Evolutionary conservation across 2,329 filamentous ascomycete genomes (phyloP).

Genomic region (Alternaria hordeiaustralica): DNA sequence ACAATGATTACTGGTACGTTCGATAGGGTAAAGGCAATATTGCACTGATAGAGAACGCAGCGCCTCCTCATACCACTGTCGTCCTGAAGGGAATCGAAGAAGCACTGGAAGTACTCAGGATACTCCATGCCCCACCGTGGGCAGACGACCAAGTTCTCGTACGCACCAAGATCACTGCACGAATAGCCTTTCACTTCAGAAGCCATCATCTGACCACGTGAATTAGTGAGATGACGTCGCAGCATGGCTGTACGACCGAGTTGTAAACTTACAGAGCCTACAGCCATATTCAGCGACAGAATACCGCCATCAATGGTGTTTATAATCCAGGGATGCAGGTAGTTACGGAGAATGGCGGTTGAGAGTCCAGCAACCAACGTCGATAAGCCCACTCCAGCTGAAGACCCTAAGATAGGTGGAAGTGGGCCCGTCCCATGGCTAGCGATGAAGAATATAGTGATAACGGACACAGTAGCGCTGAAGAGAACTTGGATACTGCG

Average conservation of each 20-base stretch:
- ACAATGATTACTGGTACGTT: not conserved
- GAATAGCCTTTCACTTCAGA: not conserved
- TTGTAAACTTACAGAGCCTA: conserved; percentile 22
- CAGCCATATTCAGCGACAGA: conserved; percentile 21
- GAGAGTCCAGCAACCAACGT: conserved; percentile 10
- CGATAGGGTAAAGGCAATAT: not conserved
- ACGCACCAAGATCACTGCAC: no score
- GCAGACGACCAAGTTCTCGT: no score
- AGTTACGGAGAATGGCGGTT: no score
- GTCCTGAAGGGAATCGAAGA: no score
- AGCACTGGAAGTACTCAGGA: no score
- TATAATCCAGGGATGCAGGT: conserved; percentile 9
- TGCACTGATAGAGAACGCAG: not conserved
- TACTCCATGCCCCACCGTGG: no score
- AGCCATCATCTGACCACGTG: not conserved
- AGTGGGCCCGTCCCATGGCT: no score
- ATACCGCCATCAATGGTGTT: conserved; percentile 22
- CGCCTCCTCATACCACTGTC: no score
- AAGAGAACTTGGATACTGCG: conserved; percentile 26
- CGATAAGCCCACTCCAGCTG: conserved; percentile 19
- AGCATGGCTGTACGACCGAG: no score
- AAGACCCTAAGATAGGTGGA: not conserved
- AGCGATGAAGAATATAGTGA: conserved; percentile 9
- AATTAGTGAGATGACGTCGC: no score
- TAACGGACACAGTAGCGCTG: conserved; percentile 18